Percentiles rank a stretch among this genome's conserved stretches.
phyloP scores from a whole-genome alignment of 352 stramenopile species.

The Pythium graminicola region DNA sequence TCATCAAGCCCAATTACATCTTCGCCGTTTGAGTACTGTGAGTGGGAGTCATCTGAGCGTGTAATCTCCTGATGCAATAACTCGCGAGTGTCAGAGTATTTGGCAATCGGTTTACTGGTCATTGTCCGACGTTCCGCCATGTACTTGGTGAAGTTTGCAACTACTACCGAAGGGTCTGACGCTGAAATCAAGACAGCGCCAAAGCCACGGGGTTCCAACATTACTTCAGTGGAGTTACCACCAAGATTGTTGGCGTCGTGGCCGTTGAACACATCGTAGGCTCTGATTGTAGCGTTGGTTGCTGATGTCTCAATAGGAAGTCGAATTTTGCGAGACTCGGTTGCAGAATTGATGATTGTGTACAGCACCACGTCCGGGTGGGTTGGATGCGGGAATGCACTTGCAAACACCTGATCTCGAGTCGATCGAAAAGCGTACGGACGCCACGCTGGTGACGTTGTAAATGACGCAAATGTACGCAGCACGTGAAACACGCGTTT shows the following conservation, averaged over 20 bases:
- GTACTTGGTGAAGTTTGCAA: conserved; percentile 33
- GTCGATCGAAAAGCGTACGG: conserved; percentile 35
- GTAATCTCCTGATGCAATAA: conserved; percentile 24
- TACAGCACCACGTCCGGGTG: conserved; percentile 34
- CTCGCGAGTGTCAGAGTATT: conserved; percentile 32
- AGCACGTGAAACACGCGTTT: conserved; percentile 64
- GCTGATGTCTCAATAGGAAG: conserved; percentile 23
- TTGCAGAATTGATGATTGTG: conserved; percentile 49
- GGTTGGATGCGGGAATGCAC: conserved; percentile 20
- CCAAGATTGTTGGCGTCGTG: conserved; percentile 24
- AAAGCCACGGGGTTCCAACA: conserved; percentile 56
- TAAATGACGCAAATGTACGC: conserved; percentile 45
- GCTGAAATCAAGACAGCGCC: conserved; percentile 39
- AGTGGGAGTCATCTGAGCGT: background rate
- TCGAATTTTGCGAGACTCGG: conserved; percentile 24
- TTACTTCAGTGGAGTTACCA: conserved; percentile 17
- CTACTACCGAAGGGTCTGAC: conserved; percentile 7
- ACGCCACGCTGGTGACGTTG: conserved; percentile 38
- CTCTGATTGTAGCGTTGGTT: conserved; percentile 14
- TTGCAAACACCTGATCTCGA: conserved; percentile 35
- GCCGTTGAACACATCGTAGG: conserved; percentile 66
- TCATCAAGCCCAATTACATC: too few species aligned
- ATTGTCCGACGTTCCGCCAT: conserved; percentile 43
- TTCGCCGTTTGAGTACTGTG: background rate
- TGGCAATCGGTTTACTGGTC: conserved; percentile 36